Evolutionary conservation across 768 basidiomycete genomes (phyloP).

Genomic region (Holtermanniella nyarrowii): DNA sequence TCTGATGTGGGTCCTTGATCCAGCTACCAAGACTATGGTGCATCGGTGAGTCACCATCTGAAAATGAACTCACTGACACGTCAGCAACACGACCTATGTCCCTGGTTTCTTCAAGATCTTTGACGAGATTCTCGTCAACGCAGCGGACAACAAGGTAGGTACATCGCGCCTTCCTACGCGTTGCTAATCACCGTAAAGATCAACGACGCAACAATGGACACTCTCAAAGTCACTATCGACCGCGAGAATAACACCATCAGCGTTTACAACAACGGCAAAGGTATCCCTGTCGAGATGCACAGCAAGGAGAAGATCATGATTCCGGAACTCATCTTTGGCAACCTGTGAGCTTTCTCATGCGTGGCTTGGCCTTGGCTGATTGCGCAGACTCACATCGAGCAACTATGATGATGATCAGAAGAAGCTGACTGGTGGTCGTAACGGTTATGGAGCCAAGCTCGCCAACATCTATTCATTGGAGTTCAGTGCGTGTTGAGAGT

Average conservation of each 20-base stretch:
- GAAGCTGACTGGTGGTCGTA: constrained; percentile 95
- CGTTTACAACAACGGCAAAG: constrained; percentile 87
- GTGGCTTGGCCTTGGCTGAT: not conserved
- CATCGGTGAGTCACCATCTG: constrained; percentile 51
- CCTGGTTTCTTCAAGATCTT: constrained; percentile 99
- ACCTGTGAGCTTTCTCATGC: constrained; percentile 48
- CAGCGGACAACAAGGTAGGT: constrained; percentile 93
- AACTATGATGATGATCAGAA: constrained; percentile 99
- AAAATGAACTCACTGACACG: no score
- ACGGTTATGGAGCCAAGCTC: constrained; percentile 96
- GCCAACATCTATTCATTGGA: constrained; percentile 96
- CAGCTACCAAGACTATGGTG: constrained; percentile 70
- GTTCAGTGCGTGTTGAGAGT: constrained; percentile 57
- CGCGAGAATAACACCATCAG: constrained; percentile 74
- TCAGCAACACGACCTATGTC: constrained; percentile 60
- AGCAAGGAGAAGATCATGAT: constrained; percentile 86
- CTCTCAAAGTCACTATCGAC: constrained; percentile 78
- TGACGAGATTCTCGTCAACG: constrained; percentile 97
- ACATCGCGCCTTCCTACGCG: not conserved
- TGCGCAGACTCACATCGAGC: constrained; percentile 61
- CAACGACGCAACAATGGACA: constrained; percentile 84
- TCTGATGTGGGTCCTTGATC: constrained; percentile 88
- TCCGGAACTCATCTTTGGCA: constrained; percentile 93
- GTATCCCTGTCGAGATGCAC: constrained; percentile 96
- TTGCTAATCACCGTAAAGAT: constrained; percentile 49